These are phyloP conservation scores for Fusarium keratoplasticum DNA, from an alignment of 2,329 filamentous ascomycete genomes.

Conservation along the genomic window DNA sequence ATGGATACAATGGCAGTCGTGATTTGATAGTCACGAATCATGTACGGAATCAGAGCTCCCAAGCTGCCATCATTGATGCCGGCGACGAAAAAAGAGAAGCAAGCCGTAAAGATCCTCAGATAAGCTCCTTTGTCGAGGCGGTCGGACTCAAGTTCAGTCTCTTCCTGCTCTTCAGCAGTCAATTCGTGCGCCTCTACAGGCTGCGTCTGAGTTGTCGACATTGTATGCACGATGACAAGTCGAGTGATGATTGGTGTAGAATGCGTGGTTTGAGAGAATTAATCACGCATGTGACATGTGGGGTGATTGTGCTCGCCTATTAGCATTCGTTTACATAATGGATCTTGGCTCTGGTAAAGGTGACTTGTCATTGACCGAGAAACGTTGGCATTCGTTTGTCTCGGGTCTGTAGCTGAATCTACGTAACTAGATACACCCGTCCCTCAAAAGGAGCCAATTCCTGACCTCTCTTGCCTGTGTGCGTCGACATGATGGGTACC, in stretches of 20 bases:
- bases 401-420: background rate
- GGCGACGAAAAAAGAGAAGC: conserved; percentile 72
- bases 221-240: background rate
- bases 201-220: background rate
- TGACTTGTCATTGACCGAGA: background rate
- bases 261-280: background rate
- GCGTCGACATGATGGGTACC: conserved; percentile 45
- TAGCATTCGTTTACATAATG: background rate
- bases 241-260: background rate
- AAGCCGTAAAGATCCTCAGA: conserved; percentile 63
- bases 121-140: background rate
- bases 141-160: background rate
- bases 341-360: background rate
- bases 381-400: background rate
- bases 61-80: conserved; percentile 73
- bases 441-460: conserved; percentile 48
- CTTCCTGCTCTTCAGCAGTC: background rate
- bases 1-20: conserved; percentile 52
- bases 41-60: conserved; percentile 70
- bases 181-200: background rate
- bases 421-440: conserved; percentile 43
- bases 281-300: background rate
- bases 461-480: conserved; percentile 30
- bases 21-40: conserved; percentile 66
- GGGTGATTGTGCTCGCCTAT: background rate